A percentile compares a stretch with the other conserved stretches of the same genome.
These are phyloP conservation scores for Neurospora sp. DNA, from an alignment of 495 filamentous ascomycete genomes.

Conservation along the genomic window DNA sequence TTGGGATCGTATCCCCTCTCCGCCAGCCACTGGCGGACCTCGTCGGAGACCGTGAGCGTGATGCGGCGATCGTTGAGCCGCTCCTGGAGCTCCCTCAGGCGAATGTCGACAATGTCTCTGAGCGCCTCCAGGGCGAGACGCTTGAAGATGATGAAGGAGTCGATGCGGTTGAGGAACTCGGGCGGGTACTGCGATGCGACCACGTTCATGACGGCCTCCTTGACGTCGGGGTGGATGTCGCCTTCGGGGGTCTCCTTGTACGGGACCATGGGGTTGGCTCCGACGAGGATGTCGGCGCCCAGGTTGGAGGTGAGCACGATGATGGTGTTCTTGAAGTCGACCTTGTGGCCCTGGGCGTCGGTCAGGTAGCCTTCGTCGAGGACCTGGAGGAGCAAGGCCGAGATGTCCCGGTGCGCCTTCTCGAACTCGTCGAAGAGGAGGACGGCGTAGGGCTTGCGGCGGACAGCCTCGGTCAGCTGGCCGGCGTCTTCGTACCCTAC, in stretches of 20 bases:
- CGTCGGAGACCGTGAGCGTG: slow-evolving; percentile 54
- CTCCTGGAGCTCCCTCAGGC: slow-evolving; percentile 71
- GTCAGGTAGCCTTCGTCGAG: slow-evolving; percentile 95
- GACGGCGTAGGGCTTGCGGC: slow-evolving; percentile 91
- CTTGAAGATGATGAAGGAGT: slow-evolving; percentile 94
- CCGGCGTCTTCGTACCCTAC: slow-evolving; percentile 96
- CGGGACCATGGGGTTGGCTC: slow-evolving; percentile 42
- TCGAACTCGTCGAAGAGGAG: slow-evolving; percentile 96
- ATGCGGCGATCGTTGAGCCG: slow-evolving; percentile 84
- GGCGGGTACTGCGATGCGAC: slow-evolving; percentile 70
- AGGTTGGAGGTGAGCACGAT: slow-evolving; percentile 95
- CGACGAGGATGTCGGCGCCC: slow-evolving; percentile 63
- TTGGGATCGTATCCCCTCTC: slow-evolving; percentile 81
- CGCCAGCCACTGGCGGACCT: slow-evolving; percentile 75
- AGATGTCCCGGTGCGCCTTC: slow-evolving; percentile 93
- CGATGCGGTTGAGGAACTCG: slow-evolving; percentile 92
- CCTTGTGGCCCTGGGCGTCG: slow-evolving; percentile 87
- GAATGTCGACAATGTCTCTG: slow-evolving; percentile 87
- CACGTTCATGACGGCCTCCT: slow-evolving; percentile 79
- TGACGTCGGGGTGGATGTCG: slow-evolving; percentile 59
- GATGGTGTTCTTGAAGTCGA: slow-evolving; percentile 92
- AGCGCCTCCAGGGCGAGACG: slow-evolving; percentile 68
- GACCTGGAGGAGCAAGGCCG: slow-evolving; percentile 85
- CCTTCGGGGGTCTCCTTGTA: slow-evolving; percentile 49
- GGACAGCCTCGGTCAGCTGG: slow-evolving; percentile 89